Evolutionary conservation across 2,329 filamentous ascomycete species (phyloP), one percentile per base, ranked within the genome.

Genomic region (Cryphonectria nitschkei): DNA sequence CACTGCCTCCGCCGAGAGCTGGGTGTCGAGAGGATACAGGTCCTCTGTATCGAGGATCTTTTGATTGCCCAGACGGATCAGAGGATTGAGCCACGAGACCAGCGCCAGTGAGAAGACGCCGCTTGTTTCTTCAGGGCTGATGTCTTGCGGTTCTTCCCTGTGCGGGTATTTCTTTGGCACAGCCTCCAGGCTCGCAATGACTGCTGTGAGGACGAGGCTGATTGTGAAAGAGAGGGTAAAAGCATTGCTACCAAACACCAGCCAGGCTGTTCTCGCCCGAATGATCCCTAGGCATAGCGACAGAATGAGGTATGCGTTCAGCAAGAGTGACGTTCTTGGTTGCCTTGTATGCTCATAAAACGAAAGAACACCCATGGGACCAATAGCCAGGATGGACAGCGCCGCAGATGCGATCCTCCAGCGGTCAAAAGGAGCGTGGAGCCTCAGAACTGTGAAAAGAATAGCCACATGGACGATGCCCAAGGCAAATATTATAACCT

Each of bases 231-330:
- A 39, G 29, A 69, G 52, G 1, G 73, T 65, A 9, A 72, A 74
- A 0, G 62, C 3, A 16, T 67, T 37, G 16, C 7, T 3, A 19
- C 39, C 52, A 7, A 52, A 26, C 2, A 67, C 50, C 29, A 86
- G 76, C 79, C 82, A 86, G 3, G 81, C 71, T 0, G 84, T 86
- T 9, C 85, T 78, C 0, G 78, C 75, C 69, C 82, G 81, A 0
- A 79, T 78, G 2, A 80, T 74, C 41, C 86, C 85, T 29, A 86
- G 78, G 1, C 86, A 73, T 0, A 84, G 73, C 1, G 81, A 82
- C 3, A 85, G 39, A 11, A 81, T 69, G 6, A 86, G 72, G 68
- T 82, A 86, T 8, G 75, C 71, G 11, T 75, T 80, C 11, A 87
- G 75, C 3, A 86, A 65, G 0, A 82, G 75, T 0, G 84, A 87